phyloP scores from a whole-genome alignment of 1,139 yeast genomes.

The Zygosaccharomyces sapae region DNA sequence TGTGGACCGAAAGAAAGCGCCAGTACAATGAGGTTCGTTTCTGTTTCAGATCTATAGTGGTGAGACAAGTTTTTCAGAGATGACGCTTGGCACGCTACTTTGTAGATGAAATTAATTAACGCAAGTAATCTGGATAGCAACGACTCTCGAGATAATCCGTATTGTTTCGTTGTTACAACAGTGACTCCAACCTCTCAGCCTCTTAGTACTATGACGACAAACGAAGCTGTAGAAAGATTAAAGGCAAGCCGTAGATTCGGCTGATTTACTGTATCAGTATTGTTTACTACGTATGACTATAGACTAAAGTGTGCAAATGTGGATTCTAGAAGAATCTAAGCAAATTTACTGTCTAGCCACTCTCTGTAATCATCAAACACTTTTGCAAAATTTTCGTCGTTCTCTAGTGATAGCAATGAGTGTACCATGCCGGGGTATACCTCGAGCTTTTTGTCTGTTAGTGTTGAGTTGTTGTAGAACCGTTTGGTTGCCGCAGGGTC shows the following conservation, averaged over 20 bases:
- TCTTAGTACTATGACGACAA: no score
- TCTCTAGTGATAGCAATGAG: constrained; percentile 34
- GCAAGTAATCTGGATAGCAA: no score
- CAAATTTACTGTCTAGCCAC: constrained; percentile 22
- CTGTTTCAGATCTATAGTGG: background rate
- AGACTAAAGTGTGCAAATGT: background rate
- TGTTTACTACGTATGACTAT: background rate
- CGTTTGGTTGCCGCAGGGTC: constrained; percentile 50
- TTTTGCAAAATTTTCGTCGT: constrained; percentile 22
- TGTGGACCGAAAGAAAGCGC: background rate
- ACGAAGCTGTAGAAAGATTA: no score
- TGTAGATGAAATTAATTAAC: no score
- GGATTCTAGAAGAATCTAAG: background rate
- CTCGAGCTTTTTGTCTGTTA: constrained; percentile 37
- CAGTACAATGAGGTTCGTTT: no score
- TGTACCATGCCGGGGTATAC: constrained; percentile 38
- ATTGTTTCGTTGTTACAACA: no score
- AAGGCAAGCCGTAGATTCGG: no score
- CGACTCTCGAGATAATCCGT: no score
- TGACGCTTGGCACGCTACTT: no score
- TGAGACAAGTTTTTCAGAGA: background rate
- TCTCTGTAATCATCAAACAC: constrained; percentile 23
- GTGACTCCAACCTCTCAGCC: no score
- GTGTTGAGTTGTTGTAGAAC: constrained; percentile 40
- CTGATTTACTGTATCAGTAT: background rate